phyloP scores from a whole-genome alignment of 805 yeast species.

The Wickerhamomyces strasburgensis region DNA sequence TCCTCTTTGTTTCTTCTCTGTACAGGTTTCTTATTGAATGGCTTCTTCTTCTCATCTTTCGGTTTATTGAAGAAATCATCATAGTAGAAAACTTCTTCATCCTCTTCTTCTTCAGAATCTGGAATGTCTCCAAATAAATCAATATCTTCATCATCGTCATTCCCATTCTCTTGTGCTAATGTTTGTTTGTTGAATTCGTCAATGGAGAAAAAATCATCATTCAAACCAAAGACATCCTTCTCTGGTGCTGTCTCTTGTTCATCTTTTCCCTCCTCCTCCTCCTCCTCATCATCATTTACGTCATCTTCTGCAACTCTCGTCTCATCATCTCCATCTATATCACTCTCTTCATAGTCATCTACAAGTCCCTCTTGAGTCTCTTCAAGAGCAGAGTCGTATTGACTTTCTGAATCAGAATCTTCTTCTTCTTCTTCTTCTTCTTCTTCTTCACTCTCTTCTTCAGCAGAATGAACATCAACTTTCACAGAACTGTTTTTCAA shows the following conservation, averaged over 20 bases:
- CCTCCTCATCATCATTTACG: neutral
- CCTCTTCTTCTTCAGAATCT: slow-evolving; percentile 44
- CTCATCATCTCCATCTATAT: slow-evolving; percentile 1
- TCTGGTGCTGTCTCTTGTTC: slow-evolving; percentile 6
- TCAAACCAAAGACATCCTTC: slow-evolving; percentile 59
- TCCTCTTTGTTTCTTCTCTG: slow-evolving; percentile 2
- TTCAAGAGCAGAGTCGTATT: slow-evolving; percentile 18
- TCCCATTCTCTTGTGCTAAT: slow-evolving; percentile 51
- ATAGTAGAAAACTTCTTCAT: slow-evolving; percentile 30
- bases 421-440: slow-evolving; percentile 19
- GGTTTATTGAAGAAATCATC: slow-evolving; percentile 59
- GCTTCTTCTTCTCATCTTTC: slow-evolving; percentile 16
- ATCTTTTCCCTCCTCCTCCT: neutral
- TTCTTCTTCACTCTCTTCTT: slow-evolving; percentile 19
- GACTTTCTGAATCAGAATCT: slow-evolving; percentile 12
- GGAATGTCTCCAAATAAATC: slow-evolving; percentile 49
- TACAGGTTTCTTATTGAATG: slow-evolving; percentile 7
- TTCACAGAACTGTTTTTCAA: slow-evolving; percentile 30
- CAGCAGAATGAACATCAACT: neutral
- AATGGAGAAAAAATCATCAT: slow-evolving; percentile 79
- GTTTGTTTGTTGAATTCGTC: slow-evolving; percentile 78
- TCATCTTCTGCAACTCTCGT: slow-evolving; percentile 1
- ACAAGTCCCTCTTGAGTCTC: slow-evolving; percentile 4
- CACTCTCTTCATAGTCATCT: slow-evolving; percentile 5
- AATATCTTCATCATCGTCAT: slow-evolving; percentile 41